Evolutionary conservation across 2,329 filamentous ascomycete species (phyloP), one percentile per base, ranked within the genome.

Genomic region (Colletotrichum plurivorum): DNA sequence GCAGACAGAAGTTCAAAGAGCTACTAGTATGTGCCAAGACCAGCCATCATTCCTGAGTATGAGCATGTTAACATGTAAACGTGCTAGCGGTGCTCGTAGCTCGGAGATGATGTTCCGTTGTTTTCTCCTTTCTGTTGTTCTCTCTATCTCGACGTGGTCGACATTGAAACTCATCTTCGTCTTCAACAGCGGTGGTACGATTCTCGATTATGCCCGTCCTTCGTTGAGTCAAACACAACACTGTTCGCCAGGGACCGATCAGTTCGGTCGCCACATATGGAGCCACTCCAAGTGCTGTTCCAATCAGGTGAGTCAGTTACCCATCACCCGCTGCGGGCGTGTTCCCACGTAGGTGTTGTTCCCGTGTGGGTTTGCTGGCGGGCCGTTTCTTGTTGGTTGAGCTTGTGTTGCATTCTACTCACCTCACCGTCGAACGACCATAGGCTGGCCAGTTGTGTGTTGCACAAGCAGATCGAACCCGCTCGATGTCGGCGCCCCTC

Each of bases 401-500:
- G 27, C 39, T 48, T 45, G 61, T 55, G 61, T 68, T 49, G 65
- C 41, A 54, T 36, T 43, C 41, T 43, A 43, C 41, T 43, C 41
- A 43, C 13, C 41, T 67, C 36, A 60, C 25, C 55, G 25, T 46
- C 63, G 39, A 39, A 25, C 22, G 43, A 13, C 2, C 10, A 5
- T 48, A 48, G 45, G 57, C 27, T 43, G 18, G 22, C 31, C 31
- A 9, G 31, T 22, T 51, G 31, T 41, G 48, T 61, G 48, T 61
- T 52, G 58, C 31, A 48, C 48, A 61, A 46, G 49, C 31, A 36
- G 58, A 62, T 62, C 58, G 58, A 51, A 56, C 36, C 51, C 63
- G 62, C 63, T 46, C 48, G 39, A 49, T 15, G 65, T 59, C 54
- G 65, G 61, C 20, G 49, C 39, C 31, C 15, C 31, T 64, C 60